phyloP scores from a whole-genome alignment of 805 yeast genomes.

The Ogataea ramenticola region DNA sequence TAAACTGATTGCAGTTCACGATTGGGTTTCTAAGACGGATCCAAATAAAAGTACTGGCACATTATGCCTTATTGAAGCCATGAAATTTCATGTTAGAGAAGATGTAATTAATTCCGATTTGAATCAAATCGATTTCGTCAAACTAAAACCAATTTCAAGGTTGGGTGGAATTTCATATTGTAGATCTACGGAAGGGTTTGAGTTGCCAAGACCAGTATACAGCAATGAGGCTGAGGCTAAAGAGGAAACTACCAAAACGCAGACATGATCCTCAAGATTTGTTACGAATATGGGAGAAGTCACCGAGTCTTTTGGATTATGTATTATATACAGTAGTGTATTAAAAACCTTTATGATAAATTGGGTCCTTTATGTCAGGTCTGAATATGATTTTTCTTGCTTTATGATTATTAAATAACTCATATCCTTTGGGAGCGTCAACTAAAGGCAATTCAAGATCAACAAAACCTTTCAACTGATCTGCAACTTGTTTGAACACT shows the following conservation, averaged over 20 bases:
- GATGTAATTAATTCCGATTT: constrained; percentile 38
- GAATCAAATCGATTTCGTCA: constrained; percentile 34
- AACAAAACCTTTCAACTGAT: constrained; percentile 42
- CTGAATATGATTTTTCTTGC: constrained; percentile 48
- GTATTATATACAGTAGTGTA: no score
- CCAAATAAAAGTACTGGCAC: constrained; percentile 30
- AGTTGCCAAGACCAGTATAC: constrained; percentile 37
- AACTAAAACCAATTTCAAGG: constrained; percentile 47
- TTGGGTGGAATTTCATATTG: constrained; percentile 46
- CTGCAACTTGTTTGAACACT: constrained; percentile 36
- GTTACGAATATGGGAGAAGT: no score
- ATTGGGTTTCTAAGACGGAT: constrained; percentile 34
- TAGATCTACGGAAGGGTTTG: constrained; percentile 37
- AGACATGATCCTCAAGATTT: no score
- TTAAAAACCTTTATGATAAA: constrained; percentile 2
- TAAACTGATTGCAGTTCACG: constrained; percentile 36
- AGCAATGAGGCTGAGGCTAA: constrained; percentile 9
- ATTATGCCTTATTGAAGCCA: constrained; percentile 44
- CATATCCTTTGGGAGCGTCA: constrained; percentile 40
- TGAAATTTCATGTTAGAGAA: constrained; percentile 50
- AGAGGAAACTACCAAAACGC: constrained; percentile 3
- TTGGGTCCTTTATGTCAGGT: constrained; percentile 8
- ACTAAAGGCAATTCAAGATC: constrained; percentile 39
- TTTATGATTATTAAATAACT: constrained; percentile 43
- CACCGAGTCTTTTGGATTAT: no score